Evolutionary conservation across 345 rosid species (phyloP).

Genomic region (Melaleuca alternifolia): DNA sequence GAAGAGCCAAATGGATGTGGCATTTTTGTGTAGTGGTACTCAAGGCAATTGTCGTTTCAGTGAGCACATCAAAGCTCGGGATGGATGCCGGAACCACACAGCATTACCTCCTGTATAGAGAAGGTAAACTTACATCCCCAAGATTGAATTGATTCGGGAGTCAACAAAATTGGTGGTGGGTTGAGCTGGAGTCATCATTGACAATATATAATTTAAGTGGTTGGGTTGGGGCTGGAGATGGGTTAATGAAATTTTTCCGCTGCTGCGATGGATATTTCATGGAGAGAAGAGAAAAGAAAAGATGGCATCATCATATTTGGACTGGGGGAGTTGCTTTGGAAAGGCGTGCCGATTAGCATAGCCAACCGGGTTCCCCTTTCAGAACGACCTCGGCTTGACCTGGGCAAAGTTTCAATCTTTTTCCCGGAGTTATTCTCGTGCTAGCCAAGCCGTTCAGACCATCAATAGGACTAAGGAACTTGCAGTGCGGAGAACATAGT

Average conservation of each 20-base stretch:
- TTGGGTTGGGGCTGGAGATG: background rate
- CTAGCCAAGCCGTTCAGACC: background rate
- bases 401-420: background rate
- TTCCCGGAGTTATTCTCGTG: background rate
- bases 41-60: background rate
- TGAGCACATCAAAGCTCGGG: conserved; percentile 1
- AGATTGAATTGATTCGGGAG: background rate
- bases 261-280: background rate
- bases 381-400: background rate
- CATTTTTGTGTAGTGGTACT: background rate
- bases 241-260: background rate
- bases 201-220: background rate
- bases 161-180: background rate
- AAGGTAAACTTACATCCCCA: background rate
- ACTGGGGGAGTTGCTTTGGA: background rate
- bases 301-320: background rate
- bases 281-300: background rate
- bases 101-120: conserved; percentile 40
- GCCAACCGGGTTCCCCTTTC: background rate
- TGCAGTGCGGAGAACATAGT: conserved; percentile 34
- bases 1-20: conserved; percentile 3
- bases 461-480: background rate
- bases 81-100: conserved; percentile 52
- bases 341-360: background rate
- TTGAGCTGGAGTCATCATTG: background rate